Evolutionary conservation across 495 filamentous ascomycete genomes (phyloP), one percentile per base, ranked within the genome.

Genomic region (Aspergillus wentii): DNA sequence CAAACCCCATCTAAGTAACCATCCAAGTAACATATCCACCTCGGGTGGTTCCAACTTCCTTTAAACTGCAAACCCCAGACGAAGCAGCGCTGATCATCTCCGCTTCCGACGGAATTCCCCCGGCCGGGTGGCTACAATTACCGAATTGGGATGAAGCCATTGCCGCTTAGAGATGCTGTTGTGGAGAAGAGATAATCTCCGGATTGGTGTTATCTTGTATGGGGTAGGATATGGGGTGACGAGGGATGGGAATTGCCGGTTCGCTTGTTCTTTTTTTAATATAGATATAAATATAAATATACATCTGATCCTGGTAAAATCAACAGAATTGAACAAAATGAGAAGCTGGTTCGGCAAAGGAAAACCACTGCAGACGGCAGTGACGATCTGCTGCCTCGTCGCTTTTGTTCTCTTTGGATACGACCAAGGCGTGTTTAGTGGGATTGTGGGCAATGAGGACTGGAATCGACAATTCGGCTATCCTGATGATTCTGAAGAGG

Each of bases 391-490:
- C 10, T 29, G 26, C 10, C 5, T 4, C 4, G 14, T 29, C 10
- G 26, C 26, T 3, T 29, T 29, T n/a, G 14, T 29, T n/a, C 26
- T 29, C 10, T 29, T 29, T 5, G 26, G 73, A 10, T 78, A 77
- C 45, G 75, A 79, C 33, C 73, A 79, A 52, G 75, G 73, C 26
- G 66, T 76, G 5, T 74, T 75, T 49, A 63, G 58, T 28, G 69
- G 69, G 10, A 71, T 77, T 23, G 57, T 73, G 19, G 57, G 57
- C 17, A 69, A 69, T 36, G 49, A 67, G 4, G 59, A 71, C 33
- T 80, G 68, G 52, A 61, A 70, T 25, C 48, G 65, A 25, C 51
- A 48, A 19, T 71, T 74, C 47, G 27, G 52, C 35, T 48, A 69
- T 35, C 72, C 70, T 17, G 51, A 56, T 28, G 57, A 64, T 21